Conservation (phyloP, 257 asterid genomes). For the Anisodus tanguticus region DNA sequence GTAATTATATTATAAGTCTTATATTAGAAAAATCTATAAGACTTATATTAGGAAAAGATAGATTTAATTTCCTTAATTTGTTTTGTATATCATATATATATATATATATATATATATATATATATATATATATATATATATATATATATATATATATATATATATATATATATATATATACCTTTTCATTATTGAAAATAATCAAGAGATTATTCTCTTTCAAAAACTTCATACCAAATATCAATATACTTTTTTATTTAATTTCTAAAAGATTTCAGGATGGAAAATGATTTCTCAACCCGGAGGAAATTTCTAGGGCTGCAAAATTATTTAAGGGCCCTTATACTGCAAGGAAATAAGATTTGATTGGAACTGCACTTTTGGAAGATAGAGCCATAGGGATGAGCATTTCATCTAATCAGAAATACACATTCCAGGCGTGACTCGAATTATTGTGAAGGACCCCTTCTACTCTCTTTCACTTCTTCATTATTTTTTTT, state of each 20-base stretch:
- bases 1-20: too few species aligned
- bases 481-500: background rate
- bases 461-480: background rate
- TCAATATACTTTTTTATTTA: background rate
- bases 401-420: conserved; percentile 33
- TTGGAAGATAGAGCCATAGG: conserved; percentile 26
- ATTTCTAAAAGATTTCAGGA: background rate
- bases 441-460: conserved; percentile 50
- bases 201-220: too few species aligned
- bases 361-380: conserved; percentile 57
- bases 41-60: too few species aligned
- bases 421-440: conserved; percentile 50
- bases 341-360: conserved; percentile 35
- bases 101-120: too few species aligned
- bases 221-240: background rate
- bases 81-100: too few species aligned
- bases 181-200: too few species aligned
- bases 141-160: too few species aligned
- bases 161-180: too few species aligned
- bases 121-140: too few species aligned
- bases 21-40: too few species aligned
- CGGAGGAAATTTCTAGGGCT: conserved; percentile 20
- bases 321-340: conserved; percentile 55
- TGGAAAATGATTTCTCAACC: conserved; percentile 11
- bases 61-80: too few species aligned